These are phyloP conservation scores for Hippophae gyantsensis DNA, from an alignment of 306 rosid species.

Conservation along the genomic window DNA sequence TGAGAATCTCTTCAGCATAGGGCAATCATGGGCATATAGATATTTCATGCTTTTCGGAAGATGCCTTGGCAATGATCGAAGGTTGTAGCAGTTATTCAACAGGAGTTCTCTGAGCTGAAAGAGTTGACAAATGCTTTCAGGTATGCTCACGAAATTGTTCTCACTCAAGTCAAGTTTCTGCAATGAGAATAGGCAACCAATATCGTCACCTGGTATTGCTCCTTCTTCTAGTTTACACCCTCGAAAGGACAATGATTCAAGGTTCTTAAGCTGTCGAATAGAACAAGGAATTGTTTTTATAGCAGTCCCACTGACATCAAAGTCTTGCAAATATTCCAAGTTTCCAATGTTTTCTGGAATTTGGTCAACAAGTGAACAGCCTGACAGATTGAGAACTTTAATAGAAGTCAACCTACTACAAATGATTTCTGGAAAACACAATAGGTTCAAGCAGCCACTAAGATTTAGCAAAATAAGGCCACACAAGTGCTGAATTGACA, in stretches of 20 bases:
- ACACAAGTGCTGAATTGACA: too few relatives aligned
- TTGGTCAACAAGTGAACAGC: too few relatives aligned
- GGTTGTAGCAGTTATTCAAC: background rate
- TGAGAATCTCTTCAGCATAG: background rate
- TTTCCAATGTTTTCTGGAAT: too few relatives aligned
- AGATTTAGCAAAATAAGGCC: too few relatives aligned
- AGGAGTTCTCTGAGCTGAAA: background rate
- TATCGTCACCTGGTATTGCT: conserved; percentile 2
- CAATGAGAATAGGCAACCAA: conserved; percentile 13
- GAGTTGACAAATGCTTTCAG: conserved; percentile 7
- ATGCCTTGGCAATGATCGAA: conserved; percentile 3
- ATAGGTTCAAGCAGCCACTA: too few relatives aligned
- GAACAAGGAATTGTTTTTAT: background rate
- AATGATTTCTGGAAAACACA: too few relatives aligned
- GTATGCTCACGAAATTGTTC: conserved; percentile 9
- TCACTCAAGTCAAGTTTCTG: background rate
- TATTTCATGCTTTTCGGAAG: background rate
- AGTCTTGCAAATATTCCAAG: too few relatives aligned
- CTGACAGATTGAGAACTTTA: too few relatives aligned
- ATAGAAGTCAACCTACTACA: too few relatives aligned
- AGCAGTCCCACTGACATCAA: too few relatives aligned
- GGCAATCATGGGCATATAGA: background rate
- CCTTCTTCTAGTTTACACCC: conserved; percentile 7
- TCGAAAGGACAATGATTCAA: background rate
- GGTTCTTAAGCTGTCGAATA: background rate